Conservation (phyloP, 2,329 filamentous ascomycete genomes). For the Dryadomyces quercivorus region DNA sequence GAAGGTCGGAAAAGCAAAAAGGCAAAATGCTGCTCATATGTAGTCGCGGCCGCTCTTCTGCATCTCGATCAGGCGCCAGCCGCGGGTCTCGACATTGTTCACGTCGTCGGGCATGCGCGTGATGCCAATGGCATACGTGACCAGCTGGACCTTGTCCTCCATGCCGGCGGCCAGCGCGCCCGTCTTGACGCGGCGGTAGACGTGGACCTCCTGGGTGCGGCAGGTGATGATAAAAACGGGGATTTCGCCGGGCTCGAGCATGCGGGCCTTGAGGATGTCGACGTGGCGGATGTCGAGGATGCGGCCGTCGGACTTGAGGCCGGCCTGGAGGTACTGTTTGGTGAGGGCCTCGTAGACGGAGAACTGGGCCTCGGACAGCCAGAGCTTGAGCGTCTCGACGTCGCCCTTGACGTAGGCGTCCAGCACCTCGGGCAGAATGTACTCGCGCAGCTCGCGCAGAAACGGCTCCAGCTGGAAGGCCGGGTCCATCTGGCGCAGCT, state of each 20-base stretch:
- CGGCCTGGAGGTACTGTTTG: conserved; percentile 87
- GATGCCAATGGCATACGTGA: conserved; percentile 95
- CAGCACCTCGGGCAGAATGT: conserved; percentile 92
- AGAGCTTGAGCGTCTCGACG: conserved; percentile 76
- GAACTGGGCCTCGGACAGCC: conserved; percentile 93
- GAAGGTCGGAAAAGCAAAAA: background rate
- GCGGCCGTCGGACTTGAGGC: conserved; percentile 85
- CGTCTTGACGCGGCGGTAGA: conserved; percentile 86
- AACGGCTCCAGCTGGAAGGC: conserved; percentile 92
- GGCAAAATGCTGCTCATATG: conserved; percentile 25
- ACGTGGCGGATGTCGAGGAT: conserved; percentile 94
- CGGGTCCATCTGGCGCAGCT: conserved; percentile 92
- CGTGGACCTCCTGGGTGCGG: conserved; percentile 93
- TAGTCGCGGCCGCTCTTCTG: conserved; percentile 96
- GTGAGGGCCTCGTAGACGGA: conserved; percentile 94
- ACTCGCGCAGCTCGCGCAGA: conserved; percentile 88
- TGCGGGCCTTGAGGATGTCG: conserved; percentile 69
- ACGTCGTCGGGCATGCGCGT: conserved; percentile 91
- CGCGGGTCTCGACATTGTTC: conserved; percentile 89
- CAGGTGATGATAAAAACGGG: conserved; percentile 97
- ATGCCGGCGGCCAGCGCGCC: conserved; percentile 86
- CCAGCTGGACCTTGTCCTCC: conserved; percentile 97
- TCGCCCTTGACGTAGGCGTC: conserved; percentile 98
- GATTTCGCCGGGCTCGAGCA: conserved; percentile 75
- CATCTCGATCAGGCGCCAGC: conserved; percentile 95